phyloP scores from a whole-genome alignment of 2,329 filamentous ascomycete species.

The Aureobasidium sp. region DNA sequence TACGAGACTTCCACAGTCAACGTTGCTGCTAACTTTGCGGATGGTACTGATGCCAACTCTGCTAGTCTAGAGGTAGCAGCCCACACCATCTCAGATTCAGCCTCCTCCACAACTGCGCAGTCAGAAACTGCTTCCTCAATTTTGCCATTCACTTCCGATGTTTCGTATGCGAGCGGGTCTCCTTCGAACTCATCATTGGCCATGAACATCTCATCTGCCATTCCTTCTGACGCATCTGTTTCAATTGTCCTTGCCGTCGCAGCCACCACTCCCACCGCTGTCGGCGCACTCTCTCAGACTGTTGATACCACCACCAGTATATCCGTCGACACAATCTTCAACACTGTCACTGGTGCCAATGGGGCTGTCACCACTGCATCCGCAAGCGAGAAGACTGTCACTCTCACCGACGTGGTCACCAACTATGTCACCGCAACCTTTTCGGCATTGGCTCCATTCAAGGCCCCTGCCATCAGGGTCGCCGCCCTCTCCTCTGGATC shows the following conservation, averaged over 20 bases:
- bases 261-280: conserved; percentile 5
- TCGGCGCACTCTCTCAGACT: conserved; percentile 3
- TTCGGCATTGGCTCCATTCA: conserved; percentile 7
- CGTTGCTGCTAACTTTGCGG: neutral
- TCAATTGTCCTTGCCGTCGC: neutral
- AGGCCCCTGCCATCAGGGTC: neutral
- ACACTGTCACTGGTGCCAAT: conserved; percentile 9
- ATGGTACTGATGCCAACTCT: conserved; percentile 4
- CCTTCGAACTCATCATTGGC: neutral
- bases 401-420: conserved; percentile 12
- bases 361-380: conserved; percentile 10
- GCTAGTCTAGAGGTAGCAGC: neutral
- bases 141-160: conserved; percentile 1
- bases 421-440: conserved; percentile 12
- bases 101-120: neutral
- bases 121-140: neutral
- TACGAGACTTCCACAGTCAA: conserved; percentile 10
- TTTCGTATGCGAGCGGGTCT: conserved; percentile 7
- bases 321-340: conserved; percentile 14
- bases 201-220: neutral
- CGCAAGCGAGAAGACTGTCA: conserved; percentile 11
- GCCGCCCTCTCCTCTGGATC: neutral
- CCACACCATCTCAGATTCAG: neutral
- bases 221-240: neutral
- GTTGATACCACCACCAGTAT: conserved; percentile 14